These are phyloP conservation scores for Citropsis articulata DNA, from an alignment of 345 rosid species.

Conservation along the genomic window DNA sequence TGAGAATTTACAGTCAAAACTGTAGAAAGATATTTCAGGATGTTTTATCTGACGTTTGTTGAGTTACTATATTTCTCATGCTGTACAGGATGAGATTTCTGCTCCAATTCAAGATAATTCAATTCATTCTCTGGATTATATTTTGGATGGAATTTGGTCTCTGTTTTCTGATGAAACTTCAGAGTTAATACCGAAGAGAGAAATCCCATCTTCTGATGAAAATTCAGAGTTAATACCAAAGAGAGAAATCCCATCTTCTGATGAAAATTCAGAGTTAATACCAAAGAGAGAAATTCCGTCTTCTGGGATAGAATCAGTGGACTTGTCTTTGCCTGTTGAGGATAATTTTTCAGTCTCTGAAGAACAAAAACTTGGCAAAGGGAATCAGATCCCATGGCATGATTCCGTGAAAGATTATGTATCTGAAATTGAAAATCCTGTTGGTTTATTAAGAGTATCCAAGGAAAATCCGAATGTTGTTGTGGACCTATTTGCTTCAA, in stretches of 20 bases:
- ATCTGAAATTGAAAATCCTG: constrained; percentile 17
- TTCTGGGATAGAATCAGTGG: constrained; percentile 20
- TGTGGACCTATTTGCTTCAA: constrained; percentile 19
- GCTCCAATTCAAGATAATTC: constrained; percentile 32
- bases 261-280: constrained; percentile 34
- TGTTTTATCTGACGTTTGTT: not conserved
- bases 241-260: constrained; percentile 17
- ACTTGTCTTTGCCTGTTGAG: constrained; percentile 6
- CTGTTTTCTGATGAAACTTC: constrained; percentile 37
- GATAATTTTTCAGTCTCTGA: constrained; percentile 24
- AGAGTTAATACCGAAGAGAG: constrained; percentile 25
- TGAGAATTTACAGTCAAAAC: constrained; percentile 5
- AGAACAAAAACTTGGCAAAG: constrained; percentile 23
- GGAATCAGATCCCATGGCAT: constrained; percentile 15
- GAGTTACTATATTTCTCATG: not conserved
- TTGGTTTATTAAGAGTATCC: constrained; percentile 5
- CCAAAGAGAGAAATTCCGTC: constrained; percentile 27
- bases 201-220: constrained; percentile 28
- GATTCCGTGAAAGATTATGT: constrained; percentile 16
- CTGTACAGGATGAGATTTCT: constrained; percentile 24
- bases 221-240: constrained; percentile 25
- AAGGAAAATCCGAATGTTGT: constrained; percentile 14
- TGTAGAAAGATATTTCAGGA: not conserved
- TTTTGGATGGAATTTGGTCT: constrained; percentile 38
- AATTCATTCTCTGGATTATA: constrained; percentile 30